A percentile compares a stretch with the other conserved stretches of the same genome.
These are phyloP conservation scores for Sporothrix humicola DNA, from an alignment of 2,329 filamentous ascomycete genomes.

Conservation along the genomic window DNA sequence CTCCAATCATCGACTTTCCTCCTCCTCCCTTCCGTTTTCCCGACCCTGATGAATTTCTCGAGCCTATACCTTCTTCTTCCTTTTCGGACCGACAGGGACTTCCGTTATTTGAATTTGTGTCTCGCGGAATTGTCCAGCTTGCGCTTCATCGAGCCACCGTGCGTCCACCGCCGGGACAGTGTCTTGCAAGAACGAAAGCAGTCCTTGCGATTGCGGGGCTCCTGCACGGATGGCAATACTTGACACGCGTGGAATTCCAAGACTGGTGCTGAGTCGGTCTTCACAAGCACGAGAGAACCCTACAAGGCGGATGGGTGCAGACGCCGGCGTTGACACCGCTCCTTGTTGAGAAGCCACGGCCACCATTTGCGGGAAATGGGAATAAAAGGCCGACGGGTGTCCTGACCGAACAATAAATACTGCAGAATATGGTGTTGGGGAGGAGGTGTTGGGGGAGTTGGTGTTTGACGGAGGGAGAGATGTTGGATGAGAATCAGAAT, in stretches of 20 bases:
- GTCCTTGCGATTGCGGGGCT: slow-evolving; percentile 61
- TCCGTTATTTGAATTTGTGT: slow-evolving; percentile 56
- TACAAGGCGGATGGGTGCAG: slow-evolving; percentile 59
- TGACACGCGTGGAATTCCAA: slow-evolving; percentile 69
- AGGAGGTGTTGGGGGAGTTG: not conserved
- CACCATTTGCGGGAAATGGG: slow-evolving; percentile 61
- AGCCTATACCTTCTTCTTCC: slow-evolving; percentile 34
- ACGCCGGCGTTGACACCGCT: slow-evolving; percentile 35
- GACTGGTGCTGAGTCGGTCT: slow-evolving; percentile 58
- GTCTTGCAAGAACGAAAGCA: slow-evolving; percentile 62
- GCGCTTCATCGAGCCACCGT: slow-evolving; percentile 61
- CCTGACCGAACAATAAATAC: slow-evolving; percentile 65
- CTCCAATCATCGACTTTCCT: too few species aligned
- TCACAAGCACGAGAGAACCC: slow-evolving; percentile 67
- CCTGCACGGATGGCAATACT: slow-evolving; percentile 64
- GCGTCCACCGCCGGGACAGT: slow-evolving; percentile 59
- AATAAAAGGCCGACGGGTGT: slow-evolving; percentile 63
- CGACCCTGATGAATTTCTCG: too few species aligned
- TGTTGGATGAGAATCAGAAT: not conserved
- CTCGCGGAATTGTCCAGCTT: slow-evolving; percentile 48
- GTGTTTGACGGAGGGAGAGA: not conserved
- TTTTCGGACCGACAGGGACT: slow-evolving; percentile 49
- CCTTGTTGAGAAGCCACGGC: slow-evolving; percentile 49
- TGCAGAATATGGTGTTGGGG: slow-evolving; percentile 50
- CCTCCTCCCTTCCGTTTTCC: too few species aligned